phyloP scores from a whole-genome alignment of 768 basidiomycete genomes.

The Boletus subcaerulescens region DNA sequence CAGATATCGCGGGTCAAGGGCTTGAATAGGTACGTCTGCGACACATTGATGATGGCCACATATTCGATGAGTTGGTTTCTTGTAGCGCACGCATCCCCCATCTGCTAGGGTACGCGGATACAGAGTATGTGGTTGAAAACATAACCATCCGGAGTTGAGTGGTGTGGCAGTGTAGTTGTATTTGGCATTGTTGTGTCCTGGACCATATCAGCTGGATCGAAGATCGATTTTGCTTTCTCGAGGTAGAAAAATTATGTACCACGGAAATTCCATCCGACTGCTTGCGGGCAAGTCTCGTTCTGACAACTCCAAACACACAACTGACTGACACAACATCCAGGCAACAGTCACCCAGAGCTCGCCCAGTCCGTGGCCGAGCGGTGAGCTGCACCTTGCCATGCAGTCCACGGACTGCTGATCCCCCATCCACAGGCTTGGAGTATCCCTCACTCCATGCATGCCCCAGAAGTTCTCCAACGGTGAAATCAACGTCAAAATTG shows the following conservation, averaged over 20 bases:
- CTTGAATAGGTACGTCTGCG: conserved; percentile 72
- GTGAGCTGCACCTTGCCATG: conserved; percentile 65
- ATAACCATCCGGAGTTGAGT: conserved; percentile 61
- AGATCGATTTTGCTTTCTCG: conserved; percentile 6
- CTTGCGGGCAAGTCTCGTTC: conserved; percentile 55
- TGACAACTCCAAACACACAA: neutral
- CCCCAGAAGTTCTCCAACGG: conserved; percentile 93
- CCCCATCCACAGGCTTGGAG: conserved; percentile 71
- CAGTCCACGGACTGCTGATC: conserved; percentile 51
- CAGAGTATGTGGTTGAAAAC: conserved; percentile 96
- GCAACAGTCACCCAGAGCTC: conserved; percentile 98
- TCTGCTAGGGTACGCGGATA: conserved; percentile 89
- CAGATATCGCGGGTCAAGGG: conserved; percentile 90
- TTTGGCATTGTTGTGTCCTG: conserved; percentile 26
- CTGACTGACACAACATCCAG: conserved; percentile 43
- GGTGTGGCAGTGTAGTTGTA: conserved; percentile 46
- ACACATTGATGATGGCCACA: neutral
- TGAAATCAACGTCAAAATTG: conserved; percentile 93
- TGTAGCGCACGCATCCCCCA: conserved; percentile 74
- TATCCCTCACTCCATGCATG: conserved; percentile 80
- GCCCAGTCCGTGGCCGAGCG: conserved; percentile 93
- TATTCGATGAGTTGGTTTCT: conserved; percentile 8
- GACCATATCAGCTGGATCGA: conserved; percentile 5
- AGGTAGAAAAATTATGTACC: conserved; percentile 60
- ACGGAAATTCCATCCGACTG: conserved; percentile 77